Evolutionary conservation across 1,284 basidiomycete species (phyloP).

Genomic region (Hypsizygus ulmarius): DNA sequence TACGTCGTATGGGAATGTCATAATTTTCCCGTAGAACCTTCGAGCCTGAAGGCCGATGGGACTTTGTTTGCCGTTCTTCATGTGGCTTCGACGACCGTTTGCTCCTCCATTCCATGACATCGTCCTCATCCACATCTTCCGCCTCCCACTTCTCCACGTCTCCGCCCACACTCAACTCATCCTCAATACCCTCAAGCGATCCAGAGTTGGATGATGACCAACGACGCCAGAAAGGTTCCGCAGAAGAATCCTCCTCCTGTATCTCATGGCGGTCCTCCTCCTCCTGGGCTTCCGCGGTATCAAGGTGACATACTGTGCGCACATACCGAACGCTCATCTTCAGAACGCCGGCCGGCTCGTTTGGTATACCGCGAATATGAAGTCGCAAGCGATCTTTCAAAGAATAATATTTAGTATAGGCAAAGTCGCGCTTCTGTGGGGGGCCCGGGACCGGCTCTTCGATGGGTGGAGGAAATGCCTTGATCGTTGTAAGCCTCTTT

Average conservation of each 20-base stretch:
- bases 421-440: neutral
- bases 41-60: neutral
- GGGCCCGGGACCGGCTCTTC: neutral
- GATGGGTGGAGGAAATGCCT: neutral
- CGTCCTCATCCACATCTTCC: neutral
- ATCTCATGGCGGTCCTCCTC: no score
- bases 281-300: no score
- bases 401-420: constrained; percentile 4
- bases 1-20: no score
- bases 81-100: neutral
- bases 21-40: no score
- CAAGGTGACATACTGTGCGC: no score
- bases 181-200: constrained; percentile 7
- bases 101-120: neutral
- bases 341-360: constrained; percentile 2
- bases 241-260: no score
- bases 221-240: neutral
- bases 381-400: constrained; percentile 7
- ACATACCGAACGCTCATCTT: no score
- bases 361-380: constrained; percentile 3
- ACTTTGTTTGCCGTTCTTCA: neutral
- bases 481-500: neutral
- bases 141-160: neutral
- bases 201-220: neutral
- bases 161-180: neutral